Base-by-base conservation (phyloP, 176 grass and related monocot species). In the Musa itinerans region DNA sequence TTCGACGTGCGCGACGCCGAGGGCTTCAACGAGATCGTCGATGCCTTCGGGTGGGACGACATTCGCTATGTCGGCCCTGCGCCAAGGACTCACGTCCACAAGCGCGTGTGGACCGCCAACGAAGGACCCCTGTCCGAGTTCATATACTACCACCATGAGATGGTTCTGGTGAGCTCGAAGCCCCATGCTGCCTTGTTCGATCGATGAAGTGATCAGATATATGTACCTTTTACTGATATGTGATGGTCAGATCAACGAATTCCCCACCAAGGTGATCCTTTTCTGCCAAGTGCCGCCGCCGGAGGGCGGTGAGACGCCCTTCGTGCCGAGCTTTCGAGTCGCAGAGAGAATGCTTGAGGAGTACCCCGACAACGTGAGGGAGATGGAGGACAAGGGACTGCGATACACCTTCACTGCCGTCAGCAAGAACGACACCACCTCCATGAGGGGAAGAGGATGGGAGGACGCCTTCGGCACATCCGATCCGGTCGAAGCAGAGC, bases 121-220 rank as follows among this genome's bases (percentile, higher is more conserved):
- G 89, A 92, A 75, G 86, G 89, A 0, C 86, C 86, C 0, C 85
- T 92, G 22, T 76, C 87, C 17, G 74, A 92, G 80, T 83, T 85
- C 81, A 74, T 92, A 73, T 92, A 92, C 83, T 92, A 69, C 89
- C 89, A 92, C 66, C 89, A 92, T 50, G 89, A 88, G 89, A 72
- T 71, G 68, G 77, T 78, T 50, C 65, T 78, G 77, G 77, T 78
- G 25, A 78, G 75, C 21, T 1, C 9, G 22, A n/a, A n/a, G 7
- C 1, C 22, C 13, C 17, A 48, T n/a, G 9, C 17, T 43, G n/a
- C 11, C 11, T 6, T 43, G 34, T 6, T 14, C 8, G 9, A 26
- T 43, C 17, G 11, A 26, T 53, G 3, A 17, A 19, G 6, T 24
- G 63, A 10, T 29, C 12, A 19, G 6, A 0, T 13, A 25, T 52